Evolutionary conservation across 106 monocot species (phyloP), one percentile per base, ranked within the genome.

Genomic region (Dendrobium huoshanense): DNA sequence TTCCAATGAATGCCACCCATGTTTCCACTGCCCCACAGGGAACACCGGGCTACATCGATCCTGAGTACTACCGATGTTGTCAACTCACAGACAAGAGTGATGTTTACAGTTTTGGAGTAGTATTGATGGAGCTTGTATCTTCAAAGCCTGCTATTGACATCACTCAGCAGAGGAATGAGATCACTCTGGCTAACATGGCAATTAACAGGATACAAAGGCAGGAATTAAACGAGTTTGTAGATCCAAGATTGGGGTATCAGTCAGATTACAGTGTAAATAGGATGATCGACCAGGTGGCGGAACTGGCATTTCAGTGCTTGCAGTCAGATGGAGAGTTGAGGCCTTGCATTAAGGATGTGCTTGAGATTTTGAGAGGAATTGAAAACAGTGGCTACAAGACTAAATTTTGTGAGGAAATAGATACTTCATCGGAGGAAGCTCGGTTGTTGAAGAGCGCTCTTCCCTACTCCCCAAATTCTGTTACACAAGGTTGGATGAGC

Each of bases 61-160:
- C 90, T 0, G 90, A 83, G 47, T 90, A 90, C 75, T 79, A 88
- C 45, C 85, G 75, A 33, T 90, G 90, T 76, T 88, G 81, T 74
- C 83, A 86, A 75, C 81, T 90, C 15, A 90, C 90, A 1, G 88
- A 88, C 24, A 88, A 87, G 80, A 90, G 90, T 54, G 90, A 90
- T 79, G 90, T 90, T 20, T 90, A 90, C 59, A 90, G 90, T 77
- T 90, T 90, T 27, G 90, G 90, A 48, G 90, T 90, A 2, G 90
- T 90, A 20, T 73, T 90, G 41, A 55, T 86, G 15, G 90, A 90
- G 77, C 84, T 90, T 27, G 81, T 90, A 75, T 88, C 88, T 7
- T 90, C 90, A 9, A 90, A 82, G 73, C 90, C 90, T 5, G 90
- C 90, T 3, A 86, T 90, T 1, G 90, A 90, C 40, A 80, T 88